Evolutionary conservation across 768 basidiomycete species (phyloP).

Genomic region (Glaciozyma antarctica): DNA sequence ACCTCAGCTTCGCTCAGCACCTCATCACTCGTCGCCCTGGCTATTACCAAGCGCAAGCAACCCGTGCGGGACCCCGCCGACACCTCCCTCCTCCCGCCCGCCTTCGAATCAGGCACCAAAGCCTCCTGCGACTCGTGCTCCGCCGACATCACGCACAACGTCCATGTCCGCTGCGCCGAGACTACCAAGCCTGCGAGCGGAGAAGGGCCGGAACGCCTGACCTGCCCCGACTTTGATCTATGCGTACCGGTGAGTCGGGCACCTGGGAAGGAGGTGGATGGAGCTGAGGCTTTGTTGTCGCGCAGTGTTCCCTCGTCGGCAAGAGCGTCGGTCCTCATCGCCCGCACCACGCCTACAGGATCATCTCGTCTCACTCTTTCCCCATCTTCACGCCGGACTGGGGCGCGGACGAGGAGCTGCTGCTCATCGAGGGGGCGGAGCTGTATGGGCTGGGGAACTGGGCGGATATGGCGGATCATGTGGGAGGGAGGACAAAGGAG

Average conservation of each 20-base stretch:
- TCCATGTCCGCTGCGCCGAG: conserved; percentile 88
- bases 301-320: conserved; percentile 73
- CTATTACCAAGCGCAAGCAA: no score
- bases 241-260: conserved; percentile 53
- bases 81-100: no score
- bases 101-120: conserved; percentile 13
- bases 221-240: conserved; percentile 72
- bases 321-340: conserved; percentile 81
- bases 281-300: neutral
- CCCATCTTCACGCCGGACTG: conserved; percentile 91
- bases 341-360: conserved; percentile 76
- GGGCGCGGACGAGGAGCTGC: conserved; percentile 97
- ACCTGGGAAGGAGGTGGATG: neutral
- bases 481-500: conserved; percentile 76
- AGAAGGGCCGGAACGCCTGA: neutral
- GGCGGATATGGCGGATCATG: conserved; percentile 84
- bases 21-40: no score
- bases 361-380: conserved; percentile 85
- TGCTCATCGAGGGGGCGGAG: conserved; percentile 77
- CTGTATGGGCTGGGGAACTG: conserved; percentile 88
- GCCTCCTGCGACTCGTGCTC: conserved; percentile 62
- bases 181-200: neutral
- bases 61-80: no score
- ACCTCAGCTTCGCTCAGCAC: no score
- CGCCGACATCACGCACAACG: conserved; percentile 87